These are phyloP conservation scores for Pleurotus giganteus DNA, from an alignment of 768 basidiomycete species.

Conservation along the genomic window DNA sequence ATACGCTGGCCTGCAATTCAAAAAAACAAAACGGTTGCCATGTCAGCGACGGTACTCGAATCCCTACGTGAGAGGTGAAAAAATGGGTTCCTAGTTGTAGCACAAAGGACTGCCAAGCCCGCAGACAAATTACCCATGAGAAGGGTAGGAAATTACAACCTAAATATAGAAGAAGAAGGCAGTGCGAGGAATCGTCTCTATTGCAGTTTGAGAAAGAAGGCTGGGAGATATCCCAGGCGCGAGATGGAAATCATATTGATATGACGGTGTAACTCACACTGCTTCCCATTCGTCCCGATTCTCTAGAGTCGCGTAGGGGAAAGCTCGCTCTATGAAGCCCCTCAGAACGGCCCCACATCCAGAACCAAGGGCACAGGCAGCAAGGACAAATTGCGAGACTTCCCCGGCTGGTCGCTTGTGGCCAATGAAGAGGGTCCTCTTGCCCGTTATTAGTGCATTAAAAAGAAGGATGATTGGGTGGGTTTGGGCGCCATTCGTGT, in stretches of 20 bases:
- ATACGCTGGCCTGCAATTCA: conserved; percentile 51
- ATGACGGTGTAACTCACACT: conserved; percentile 39
- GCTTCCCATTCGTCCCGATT: conserved; percentile 65
- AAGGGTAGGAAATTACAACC: not conserved
- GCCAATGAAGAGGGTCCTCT: conserved; percentile 74
- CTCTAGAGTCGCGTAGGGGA: conserved; percentile 72
- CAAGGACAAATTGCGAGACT: conserved; percentile 69
- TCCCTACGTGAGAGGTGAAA: not conserved
- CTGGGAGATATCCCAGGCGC: not conserved
- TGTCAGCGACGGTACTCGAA: not conserved
- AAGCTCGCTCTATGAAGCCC: conserved; percentile 68
- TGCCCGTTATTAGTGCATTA: conserved; percentile 76
- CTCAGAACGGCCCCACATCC: conserved; percentile 62
- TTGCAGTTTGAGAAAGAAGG: not conserved
- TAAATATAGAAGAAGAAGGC: not conserved
- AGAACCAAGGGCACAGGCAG: conserved; percentile 71
- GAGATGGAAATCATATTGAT: conserved; percentile 1
- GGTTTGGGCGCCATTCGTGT: conserved; percentile 68
- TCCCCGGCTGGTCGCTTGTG: conserved; percentile 66
- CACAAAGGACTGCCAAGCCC: not conserved
- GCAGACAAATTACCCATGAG: not conserved
- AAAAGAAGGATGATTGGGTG: conserved; percentile 75
- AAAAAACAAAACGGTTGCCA: not conserved
- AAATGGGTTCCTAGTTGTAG: not conserved
- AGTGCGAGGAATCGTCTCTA: not conserved